Base-by-base conservation (phyloP, 371 early-diverging fungal genomes). In the Syncephalastrum racemosum region DNA sequence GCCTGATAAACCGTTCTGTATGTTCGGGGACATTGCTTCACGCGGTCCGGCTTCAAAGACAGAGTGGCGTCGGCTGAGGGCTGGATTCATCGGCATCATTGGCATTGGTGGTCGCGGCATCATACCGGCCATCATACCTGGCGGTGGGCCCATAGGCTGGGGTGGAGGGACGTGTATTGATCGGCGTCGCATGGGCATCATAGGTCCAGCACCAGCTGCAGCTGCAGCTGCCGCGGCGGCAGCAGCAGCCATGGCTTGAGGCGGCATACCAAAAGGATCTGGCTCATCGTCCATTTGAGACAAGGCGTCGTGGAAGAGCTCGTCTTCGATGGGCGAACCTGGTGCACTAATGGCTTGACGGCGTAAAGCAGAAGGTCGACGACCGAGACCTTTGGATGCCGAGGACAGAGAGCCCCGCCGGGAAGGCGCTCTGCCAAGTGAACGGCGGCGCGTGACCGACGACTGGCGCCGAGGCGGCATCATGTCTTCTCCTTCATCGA, bases 251-350 rank as follows among this genome's bases (percentile, higher is more conserved):
- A 31, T 31, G 36, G 36, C 36, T 31, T 31, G 36, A 2, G 36
- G 36, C 12, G 36, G 36, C 36, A 31, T 31, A 31, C 36, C 36
- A 12, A 31, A 31, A 5, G 36, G 36, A 4, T 46, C 36, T 10
- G 31, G 25, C 25, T 43, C 44, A 19, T 46, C 24, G 18, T 46
- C 55, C 22, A 27, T 45, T 18, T 54, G 55, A 15, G 55, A 23
- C 12, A 43, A 46, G 13, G 55, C 55, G 20, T 54, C 55, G 36
- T 54, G 55, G n/a, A 54, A 54, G 12, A 23, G 23, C 10, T 54
- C 56, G 6, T 56, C 51, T 39, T 51, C 40, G 15, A 56, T 48
- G 12, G 56, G 56, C n/a, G 56, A 56, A n/a, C 48, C 49, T n/a
- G 56, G 56, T 15, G 24, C 56, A 36, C 56, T 56, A 4, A 5